These are phyloP conservation scores for Fusarium duplospermum DNA, from an alignment of 2,329 filamentous ascomycete species.

Conservation along the genomic window DNA sequence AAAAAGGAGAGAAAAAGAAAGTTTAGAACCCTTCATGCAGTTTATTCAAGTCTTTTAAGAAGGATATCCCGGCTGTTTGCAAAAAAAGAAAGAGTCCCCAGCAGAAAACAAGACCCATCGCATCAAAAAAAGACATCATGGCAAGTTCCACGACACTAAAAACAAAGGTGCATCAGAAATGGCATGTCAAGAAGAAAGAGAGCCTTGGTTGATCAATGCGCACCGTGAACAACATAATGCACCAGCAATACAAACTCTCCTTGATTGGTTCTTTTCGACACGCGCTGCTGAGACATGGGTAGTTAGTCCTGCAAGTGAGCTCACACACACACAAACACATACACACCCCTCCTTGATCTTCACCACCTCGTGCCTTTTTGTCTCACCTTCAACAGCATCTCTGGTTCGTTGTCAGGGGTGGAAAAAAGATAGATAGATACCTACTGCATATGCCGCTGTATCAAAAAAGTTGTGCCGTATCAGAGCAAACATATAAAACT, in stretches of 20 bases:
- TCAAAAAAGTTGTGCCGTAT: neutral
- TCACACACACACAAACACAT: neutral
- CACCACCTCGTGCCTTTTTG: conserved; percentile 4
- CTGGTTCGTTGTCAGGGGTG: neutral
- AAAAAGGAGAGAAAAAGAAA: conserved; percentile 1
- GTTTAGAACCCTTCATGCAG: neutral
- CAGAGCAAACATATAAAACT: neutral
- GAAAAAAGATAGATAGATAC: neutral
- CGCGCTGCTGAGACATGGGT: conserved; percentile 11
- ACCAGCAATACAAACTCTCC: neutral
- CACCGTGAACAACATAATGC: neutral
- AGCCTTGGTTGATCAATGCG: neutral
- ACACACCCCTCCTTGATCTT: neutral
- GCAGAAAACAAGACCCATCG: neutral
- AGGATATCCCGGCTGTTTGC: neutral
- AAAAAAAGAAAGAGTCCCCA: neutral
- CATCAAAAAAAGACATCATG: neutral
- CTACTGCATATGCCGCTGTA: neutral
- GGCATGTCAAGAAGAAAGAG: neutral
- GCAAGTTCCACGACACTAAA: neutral
- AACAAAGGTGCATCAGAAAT: conserved; percentile 1
- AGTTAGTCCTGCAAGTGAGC: neutral
- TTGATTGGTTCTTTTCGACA: conserved; percentile 1
- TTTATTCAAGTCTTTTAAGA: neutral
- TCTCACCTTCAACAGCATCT: neutral